These are phyloP conservation scores for Hawksworthiomyces lignivorus DNA, from an alignment of 2,329 filamentous ascomycete genomes.

Conservation along the genomic window DNA sequence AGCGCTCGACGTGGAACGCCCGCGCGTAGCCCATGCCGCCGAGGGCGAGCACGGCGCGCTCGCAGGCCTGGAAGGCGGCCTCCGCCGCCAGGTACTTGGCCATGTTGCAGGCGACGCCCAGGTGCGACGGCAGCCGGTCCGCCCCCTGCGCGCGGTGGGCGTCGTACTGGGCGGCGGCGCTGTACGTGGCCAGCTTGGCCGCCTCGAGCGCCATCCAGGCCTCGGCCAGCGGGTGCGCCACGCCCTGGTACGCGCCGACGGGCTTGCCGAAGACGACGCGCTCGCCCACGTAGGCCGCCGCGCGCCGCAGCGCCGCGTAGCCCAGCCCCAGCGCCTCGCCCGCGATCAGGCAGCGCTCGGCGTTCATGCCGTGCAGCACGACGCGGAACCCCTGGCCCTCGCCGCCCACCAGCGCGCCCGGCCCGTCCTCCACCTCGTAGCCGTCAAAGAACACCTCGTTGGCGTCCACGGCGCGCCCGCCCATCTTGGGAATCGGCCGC, in stretches of 20 bases:
- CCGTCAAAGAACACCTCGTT: conserved; percentile 86
- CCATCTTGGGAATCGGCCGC: conserved; percentile 76
- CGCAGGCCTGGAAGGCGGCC: conserved; percentile 54
- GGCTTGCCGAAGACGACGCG: conserved; percentile 57
- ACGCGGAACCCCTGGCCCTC: conserved; percentile 75
- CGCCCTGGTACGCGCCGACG: conserved; percentile 59
- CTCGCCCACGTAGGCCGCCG: conserved; percentile 58
- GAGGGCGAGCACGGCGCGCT: conserved; percentile 50
- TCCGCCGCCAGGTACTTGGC: conserved; percentile 65
- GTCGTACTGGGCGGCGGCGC: conserved; percentile 57
- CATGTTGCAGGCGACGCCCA: conserved; percentile 60
- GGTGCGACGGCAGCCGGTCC: conserved; percentile 32
- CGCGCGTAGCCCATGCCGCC: conserved; percentile 60
- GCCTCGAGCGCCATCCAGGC: conserved; percentile 59
- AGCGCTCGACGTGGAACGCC: conserved; percentile 59
- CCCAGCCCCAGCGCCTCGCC: conserved; percentile 75
- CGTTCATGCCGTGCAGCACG: conserved; percentile 73
- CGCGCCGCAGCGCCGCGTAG: conserved; percentile 59
- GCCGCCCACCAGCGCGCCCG: conserved; percentile 58
- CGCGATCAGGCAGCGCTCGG: conserved; percentile 66
- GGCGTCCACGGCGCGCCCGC: conserved; percentile 70
- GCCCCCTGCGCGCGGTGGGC: neutral
- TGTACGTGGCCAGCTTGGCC: conserved; percentile 57
- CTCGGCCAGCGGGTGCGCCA: conserved; percentile 58
- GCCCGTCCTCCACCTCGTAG: conserved; percentile 52